Evolutionary conservation across 306 rosid genomes (phyloP).

Genomic region (Echinosophora koreensis): DNA sequence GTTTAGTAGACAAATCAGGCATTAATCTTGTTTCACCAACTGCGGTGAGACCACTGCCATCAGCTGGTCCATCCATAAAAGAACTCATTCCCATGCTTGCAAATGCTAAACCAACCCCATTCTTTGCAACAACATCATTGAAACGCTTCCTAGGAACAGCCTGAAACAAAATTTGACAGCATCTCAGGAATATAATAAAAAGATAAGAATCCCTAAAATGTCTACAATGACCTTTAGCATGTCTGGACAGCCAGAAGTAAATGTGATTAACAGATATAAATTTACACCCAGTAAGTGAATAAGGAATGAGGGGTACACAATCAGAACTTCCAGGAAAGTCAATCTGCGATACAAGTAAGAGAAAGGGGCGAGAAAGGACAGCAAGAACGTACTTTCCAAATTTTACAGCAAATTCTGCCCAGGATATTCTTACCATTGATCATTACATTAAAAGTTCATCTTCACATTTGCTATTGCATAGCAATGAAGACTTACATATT

Average conservation of each 20-base stretch:
- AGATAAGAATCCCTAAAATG: neutral
- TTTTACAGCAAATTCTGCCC: conserved; percentile 7
- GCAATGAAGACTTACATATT: neutral
- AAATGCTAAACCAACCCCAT: conserved; percentile 77
- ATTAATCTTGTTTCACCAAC: conserved; percentile 86
- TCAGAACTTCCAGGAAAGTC: neutral
- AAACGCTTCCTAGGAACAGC: conserved; percentile 81
- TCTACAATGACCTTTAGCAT: neutral
- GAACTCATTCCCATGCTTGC: conserved; percentile 81
- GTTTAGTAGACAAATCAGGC: conserved; percentile 86
- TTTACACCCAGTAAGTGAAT: neutral
- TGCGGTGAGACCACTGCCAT: conserved; percentile 71
- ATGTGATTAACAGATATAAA: conserved; percentile 3
- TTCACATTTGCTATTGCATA: neutral
- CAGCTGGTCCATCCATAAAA: conserved; percentile 66
- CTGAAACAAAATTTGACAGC: conserved; percentile 58
- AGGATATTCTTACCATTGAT: neutral
- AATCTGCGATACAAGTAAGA: neutral
- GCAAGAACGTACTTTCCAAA: neutral
- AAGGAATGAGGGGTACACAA: conserved; percentile 5
- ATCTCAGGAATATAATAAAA: conserved; percentile 16
- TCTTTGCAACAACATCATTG: conserved; percentile 57
- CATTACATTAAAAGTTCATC: neutral
- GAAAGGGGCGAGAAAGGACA: conserved; percentile 14
- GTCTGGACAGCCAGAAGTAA: neutral